phyloP scores from a whole-genome alignment of 78 protist species.

The Guillardia theta region DNA sequence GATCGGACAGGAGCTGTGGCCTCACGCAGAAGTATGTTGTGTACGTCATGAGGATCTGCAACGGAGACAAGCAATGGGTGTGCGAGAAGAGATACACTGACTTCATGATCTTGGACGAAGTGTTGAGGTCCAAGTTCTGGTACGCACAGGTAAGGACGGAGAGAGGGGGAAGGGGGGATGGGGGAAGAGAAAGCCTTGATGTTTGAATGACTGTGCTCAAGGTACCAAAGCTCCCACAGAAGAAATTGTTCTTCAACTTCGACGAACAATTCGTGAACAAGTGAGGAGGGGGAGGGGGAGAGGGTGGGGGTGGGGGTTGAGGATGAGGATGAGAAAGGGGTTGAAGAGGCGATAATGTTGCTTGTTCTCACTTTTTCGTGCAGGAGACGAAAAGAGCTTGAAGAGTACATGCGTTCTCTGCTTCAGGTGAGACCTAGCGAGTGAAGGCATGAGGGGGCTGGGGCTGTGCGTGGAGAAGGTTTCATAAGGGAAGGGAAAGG shows the following conservation, averaged over 20 bases:
- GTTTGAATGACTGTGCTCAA: too few relatives aligned
- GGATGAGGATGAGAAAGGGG: too few relatives aligned
- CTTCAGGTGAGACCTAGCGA: background rate
- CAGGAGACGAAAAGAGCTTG: background rate
- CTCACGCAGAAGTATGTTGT: background rate
- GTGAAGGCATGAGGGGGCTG: too few relatives aligned
- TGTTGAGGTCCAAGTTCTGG: background rate
- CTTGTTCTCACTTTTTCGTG: background rate
- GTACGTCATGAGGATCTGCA: background rate
- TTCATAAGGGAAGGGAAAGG: background rate
- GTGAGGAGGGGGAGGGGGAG: too few relatives aligned
- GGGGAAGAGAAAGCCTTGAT: too few relatives aligned
- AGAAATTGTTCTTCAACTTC: background rate
- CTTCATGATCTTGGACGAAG: background rate
- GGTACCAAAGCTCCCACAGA: background rate
- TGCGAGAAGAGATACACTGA: background rate
- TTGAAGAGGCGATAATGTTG: background rate
- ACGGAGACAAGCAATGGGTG: background rate
- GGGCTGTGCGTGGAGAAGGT: background rate
- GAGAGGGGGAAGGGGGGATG: too few relatives aligned
- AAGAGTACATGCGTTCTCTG: background rate
- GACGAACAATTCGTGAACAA: conserved; percentile 8
- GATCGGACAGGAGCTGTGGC: background rate
- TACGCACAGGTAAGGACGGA: too few relatives aligned
- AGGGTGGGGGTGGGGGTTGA: too few relatives aligned